Evolutionary conservation across 2,329 filamentous ascomycete species (phyloP).

Genomic region (Cladosporium phlei): DNA sequence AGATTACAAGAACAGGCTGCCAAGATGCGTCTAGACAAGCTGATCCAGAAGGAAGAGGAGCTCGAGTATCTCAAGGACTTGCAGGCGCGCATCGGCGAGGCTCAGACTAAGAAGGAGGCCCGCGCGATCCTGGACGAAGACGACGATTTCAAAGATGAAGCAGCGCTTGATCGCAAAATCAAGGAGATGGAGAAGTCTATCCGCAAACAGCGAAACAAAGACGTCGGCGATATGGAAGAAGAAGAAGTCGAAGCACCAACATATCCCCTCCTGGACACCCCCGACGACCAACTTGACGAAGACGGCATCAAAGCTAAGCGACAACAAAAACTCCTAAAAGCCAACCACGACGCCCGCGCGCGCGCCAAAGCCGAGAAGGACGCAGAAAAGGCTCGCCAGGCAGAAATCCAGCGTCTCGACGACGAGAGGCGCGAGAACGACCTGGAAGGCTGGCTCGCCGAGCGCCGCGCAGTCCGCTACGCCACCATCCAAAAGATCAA

Average conservation of each 20-base stretch:
- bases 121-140: constrained; percentile 73
- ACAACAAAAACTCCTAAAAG: constrained; percentile 87
- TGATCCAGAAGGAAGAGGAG: constrained; percentile 93
- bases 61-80: constrained; percentile 88
- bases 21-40: constrained; percentile 91
- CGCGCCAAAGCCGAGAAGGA: constrained; percentile 97
- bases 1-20: constrained; percentile 91
- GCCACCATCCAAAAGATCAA: constrained; percentile 78
- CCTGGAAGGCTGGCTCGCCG: constrained; percentile 79
- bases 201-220: constrained; percentile 84
- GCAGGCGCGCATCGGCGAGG: constrained; percentile 61
- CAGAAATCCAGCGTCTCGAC: constrained; percentile 79
- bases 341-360: constrained; percentile 85
- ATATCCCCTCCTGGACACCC: constrained; percentile 81
- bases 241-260: constrained; percentile 76
- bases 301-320: constrained; percentile 86
- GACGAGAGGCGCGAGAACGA: constrained; percentile 78
- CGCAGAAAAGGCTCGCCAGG: constrained; percentile 76
- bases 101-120: constrained; percentile 85
- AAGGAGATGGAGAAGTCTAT: constrained; percentile 88
- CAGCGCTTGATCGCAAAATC: constrained; percentile 74
- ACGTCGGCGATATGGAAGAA: constrained; percentile 76
- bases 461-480: constrained; percentile 68
- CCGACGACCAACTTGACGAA: constrained; percentile 91
- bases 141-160: constrained; percentile 89